Evolutionary conservation across 1,139 yeast species (phyloP).

Genomic region (Pneumocystis murina): DNA sequence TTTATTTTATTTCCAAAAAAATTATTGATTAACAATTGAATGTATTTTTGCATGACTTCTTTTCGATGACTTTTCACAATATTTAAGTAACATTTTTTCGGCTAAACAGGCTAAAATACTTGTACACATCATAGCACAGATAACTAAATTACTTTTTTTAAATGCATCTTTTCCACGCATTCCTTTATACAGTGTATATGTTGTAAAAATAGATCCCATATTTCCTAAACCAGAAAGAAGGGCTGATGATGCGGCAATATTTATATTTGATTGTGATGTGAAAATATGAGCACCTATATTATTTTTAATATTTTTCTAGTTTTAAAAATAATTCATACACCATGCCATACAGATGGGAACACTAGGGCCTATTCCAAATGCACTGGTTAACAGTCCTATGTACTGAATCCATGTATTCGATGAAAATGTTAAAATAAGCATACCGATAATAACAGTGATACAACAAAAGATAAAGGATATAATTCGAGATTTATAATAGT

Average conservation of each 20-base stretch:
- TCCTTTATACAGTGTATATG: constrained; percentile 71
- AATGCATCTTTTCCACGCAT: constrained; percentile 67
- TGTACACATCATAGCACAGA: constrained; percentile 59
- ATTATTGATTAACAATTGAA: background rate
- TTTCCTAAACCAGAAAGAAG: constrained; percentile 76
- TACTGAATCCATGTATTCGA: constrained; percentile 59
- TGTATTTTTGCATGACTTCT: background rate
- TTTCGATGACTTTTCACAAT: background rate
- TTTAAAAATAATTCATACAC: constrained; percentile 18
- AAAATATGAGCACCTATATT: background rate
- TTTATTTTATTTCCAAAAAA: background rate
- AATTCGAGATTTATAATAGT: constrained; percentile 46
- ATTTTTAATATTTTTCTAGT: background rate
- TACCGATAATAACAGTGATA: constrained; percentile 53
- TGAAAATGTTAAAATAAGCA: constrained; percentile 47
- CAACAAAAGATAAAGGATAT: constrained; percentile 48
- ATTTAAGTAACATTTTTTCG: constrained; percentile 18
- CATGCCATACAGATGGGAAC: constrained; percentile 82
- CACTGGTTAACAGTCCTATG: constrained; percentile 66
- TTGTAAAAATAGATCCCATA: constrained; percentile 69
- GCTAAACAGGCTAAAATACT: constrained; percentile 40
- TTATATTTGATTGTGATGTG: constrained; percentile 66
- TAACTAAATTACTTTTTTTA: constrained; percentile 66
- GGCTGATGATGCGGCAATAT: constrained; percentile 71
- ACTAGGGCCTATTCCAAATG: constrained; percentile 80